Conservation (phyloP, 768 basidiomycete genomes). For the Polyporus arcularius region DNA sequence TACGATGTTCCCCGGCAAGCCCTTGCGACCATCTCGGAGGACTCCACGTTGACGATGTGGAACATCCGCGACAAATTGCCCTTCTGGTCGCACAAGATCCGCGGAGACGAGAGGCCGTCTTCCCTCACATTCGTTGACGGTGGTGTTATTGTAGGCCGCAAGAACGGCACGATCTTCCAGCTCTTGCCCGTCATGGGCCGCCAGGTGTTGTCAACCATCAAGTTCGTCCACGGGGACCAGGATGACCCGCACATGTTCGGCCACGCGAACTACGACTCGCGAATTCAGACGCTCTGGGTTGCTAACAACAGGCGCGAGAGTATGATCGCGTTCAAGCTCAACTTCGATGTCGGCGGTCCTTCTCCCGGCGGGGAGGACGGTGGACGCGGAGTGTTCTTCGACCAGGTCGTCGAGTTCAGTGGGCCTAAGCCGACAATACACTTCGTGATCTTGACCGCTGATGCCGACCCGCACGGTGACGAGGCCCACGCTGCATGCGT, state of each 20-base stretch:
- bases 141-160: conserved; percentile 83
- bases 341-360: conserved; percentile 59
- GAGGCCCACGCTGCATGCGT: conserved; percentile 84
- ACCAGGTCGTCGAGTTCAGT: conserved; percentile 81
- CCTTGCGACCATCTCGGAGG: conserved; percentile 79
- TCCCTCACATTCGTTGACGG: conserved; percentile 85
- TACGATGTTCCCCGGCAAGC: conserved; percentile 79
- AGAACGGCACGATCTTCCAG: conserved; percentile 84
- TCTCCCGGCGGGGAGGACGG: conserved; percentile 56
- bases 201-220: conserved; percentile 73
- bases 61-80: conserved; percentile 75
- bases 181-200: conserved; percentile 75
- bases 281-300: conserved; percentile 86
- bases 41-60: conserved; percentile 82
- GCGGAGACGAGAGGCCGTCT: conserved; percentile 79
- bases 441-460: conserved; percentile 84
- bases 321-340: conserved; percentile 77
- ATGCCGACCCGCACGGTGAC: conserved; percentile 79
- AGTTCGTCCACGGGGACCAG: conserved; percentile 66
- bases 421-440: conserved; percentile 87
- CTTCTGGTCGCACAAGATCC: conserved; percentile 74
- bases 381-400: conserved; percentile 56
- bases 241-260: conserved; percentile 89
- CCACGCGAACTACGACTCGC: conserved; percentile 80
- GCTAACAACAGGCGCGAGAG: conserved; percentile 85